phyloP scores from a whole-genome alignment of 345 rosid genomes.

The Acer saccharum region DNA sequence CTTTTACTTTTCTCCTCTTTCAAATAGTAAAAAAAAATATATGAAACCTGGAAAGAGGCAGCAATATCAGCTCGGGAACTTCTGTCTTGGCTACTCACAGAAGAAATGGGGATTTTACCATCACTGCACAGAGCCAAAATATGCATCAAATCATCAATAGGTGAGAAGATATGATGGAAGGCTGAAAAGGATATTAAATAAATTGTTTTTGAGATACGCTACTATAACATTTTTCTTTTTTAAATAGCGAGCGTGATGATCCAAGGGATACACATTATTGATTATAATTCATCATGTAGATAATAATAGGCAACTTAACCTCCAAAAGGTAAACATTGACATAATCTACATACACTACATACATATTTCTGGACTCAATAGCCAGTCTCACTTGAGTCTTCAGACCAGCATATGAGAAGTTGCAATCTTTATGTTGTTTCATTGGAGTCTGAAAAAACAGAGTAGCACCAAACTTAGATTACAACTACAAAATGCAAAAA shows the following conservation, averaged over 20 bases:
- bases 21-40: neutral
- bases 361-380: constrained; percentile 85
- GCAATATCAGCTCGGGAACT: constrained; percentile 86
- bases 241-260: neutral
- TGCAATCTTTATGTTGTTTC: constrained; percentile 91
- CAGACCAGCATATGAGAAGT: constrained; percentile 94
- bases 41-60: constrained; percentile 87
- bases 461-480: constrained; percentile 13
- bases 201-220: neutral
- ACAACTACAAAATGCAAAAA: neutral
- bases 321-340: constrained; percentile 3
- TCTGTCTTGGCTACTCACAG: constrained; percentile 71
- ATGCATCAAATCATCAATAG: constrained; percentile 6
- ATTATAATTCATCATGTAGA: neutral
- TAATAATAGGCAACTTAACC: constrained; percentile 15
- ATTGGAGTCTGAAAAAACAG: constrained; percentile 64
- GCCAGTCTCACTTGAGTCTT: constrained; percentile 96
- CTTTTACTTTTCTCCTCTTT: too few relatives aligned
- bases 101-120: constrained; percentile 63
- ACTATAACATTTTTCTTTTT: neutral
- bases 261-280: neutral
- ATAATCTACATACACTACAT: constrained; percentile 51
- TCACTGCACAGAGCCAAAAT: constrained; percentile 46
- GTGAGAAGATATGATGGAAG: neutral
- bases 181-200: neutral